Evolutionary conservation across 208 protist species (phyloP).

Genomic region (Acanthamoeba comandoni): DNA sequence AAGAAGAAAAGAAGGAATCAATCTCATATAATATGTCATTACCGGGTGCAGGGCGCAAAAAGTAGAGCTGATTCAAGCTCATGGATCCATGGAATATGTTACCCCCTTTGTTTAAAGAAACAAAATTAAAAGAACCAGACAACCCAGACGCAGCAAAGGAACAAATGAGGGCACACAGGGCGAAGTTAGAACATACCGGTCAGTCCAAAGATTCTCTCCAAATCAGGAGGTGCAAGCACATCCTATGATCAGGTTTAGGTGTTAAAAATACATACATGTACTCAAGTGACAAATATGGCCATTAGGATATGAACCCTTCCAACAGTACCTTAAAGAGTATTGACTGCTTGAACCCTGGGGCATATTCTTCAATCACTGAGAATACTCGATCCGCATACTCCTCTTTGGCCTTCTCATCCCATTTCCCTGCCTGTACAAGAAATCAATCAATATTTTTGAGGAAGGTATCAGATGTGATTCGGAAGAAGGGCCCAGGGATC

Average conservation of each 20-base stretch:
- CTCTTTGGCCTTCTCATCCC: slow-evolving; percentile 70
- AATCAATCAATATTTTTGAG: neutral
- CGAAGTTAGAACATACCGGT: slow-evolving; percentile 56
- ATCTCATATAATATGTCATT: neutral
- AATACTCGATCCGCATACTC: slow-evolving; percentile 81
- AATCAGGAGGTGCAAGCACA: slow-evolving; percentile 81
- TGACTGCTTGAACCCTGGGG: slow-evolving; percentile 81
- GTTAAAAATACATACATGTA: neutral
- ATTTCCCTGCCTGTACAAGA: slow-evolving; percentile 35
- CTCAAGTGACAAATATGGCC: neutral
- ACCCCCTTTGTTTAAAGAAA: slow-evolving; percentile 67
- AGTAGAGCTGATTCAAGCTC: slow-evolving; percentile 83
- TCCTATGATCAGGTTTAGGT: slow-evolving; percentile 60
- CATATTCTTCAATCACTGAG: slow-evolving; percentile 83
- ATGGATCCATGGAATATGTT: slow-evolving; percentile 88
- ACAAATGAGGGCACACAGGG: neutral
- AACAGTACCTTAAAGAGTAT: slow-evolving; percentile 5
- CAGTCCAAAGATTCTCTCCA: slow-evolving; percentile 77
- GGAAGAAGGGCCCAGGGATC: neutral
- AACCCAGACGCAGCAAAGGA: neutral
- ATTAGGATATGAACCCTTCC: too few species aligned
- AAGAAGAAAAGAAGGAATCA: too few species aligned
- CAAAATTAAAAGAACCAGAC: neutral
- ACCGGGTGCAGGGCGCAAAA: slow-evolving; percentile 73
- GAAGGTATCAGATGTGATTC: too few species aligned